Evolutionary conservation across 2,329 filamentous ascomycete genomes (phyloP), one percentile per base, ranked within the genome.

Genomic region (Bretziella fagacearum): DNA sequence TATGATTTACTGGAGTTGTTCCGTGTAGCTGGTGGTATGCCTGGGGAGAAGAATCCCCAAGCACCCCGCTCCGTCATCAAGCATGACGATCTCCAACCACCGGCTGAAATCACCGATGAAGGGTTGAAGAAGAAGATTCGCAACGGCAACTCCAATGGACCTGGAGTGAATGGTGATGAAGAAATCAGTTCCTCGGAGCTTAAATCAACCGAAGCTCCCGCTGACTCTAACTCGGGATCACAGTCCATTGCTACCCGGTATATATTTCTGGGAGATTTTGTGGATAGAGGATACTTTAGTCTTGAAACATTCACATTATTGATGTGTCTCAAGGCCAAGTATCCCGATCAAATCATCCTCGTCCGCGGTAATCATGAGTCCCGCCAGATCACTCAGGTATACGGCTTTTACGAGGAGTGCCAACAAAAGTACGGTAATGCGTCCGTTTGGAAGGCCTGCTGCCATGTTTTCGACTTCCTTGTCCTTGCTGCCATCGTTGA

Each of bases 401-500:
- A 98, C 62, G 91, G 91, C 46, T 98, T 98, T 65, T 98, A 98
- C 64, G 94, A 93, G 51, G 91, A 98, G 62, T 98, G 91, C 63
- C 86, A 86, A 48, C 82, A 91, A 57, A 98, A 98, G 64, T 98
- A 98, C 61, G 91, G 91, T 58, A 96, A 95, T 59, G 86, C 91
- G 10, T 95, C 93, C 42, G 91, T 98, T n/a, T 98, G 91, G 91
- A 93, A 98, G 63, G 91, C 94, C 50, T 98, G 95, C 63, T 98
- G 91, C 53, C 91, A 98, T 61, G 94, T 98, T 65, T 98, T 98
- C 62, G 91, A 98, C 63, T 98, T 94, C 63, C 75, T 98, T 25
- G 94, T 93, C 2, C 72, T 98, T 18, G 91, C 85, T 48, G 93
- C 94, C 52, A 93, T 98, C 54, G 94, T 98, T 56, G 93, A 98